phyloP scores from a whole-genome alignment of 2,329 filamentous ascomycete species.

The Tolypocladium nubicola region DNA sequence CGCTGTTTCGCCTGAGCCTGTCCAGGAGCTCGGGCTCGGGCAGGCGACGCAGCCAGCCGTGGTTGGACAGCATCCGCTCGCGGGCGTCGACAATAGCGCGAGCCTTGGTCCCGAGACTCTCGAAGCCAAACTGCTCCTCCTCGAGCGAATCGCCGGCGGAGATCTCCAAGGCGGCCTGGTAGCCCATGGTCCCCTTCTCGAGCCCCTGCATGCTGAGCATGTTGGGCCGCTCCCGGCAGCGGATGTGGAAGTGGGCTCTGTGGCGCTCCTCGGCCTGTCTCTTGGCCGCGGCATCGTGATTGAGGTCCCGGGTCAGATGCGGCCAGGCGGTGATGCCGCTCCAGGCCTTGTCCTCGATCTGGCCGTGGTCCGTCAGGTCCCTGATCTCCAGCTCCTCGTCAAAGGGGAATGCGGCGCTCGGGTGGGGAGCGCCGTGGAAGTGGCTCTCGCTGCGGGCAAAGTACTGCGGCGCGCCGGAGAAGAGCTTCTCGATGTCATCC shows the following conservation, averaged over 20 bases:
- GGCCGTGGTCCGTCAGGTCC: slow-evolving; percentile 54
- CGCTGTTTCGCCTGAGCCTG: slow-evolving; percentile 44
- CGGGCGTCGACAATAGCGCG: slow-evolving; percentile 46
- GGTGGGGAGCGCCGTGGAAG: slow-evolving; percentile 48
- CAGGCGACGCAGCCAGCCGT: slow-evolving; percentile 43
- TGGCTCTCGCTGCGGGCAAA: slow-evolving; percentile 50
- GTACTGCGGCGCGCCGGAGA: slow-evolving; percentile 67
- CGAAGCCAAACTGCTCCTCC: slow-evolving; percentile 51
- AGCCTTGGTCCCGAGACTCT: slow-evolving; percentile 43
- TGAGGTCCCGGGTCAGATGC: slow-evolving; percentile 43
- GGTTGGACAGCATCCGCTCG: slow-evolving; percentile 41
- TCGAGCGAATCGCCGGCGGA: slow-evolving; percentile 53
- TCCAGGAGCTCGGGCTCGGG: slow-evolving; percentile 49
- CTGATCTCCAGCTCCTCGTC: slow-evolving; percentile 50
- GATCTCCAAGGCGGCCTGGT: slow-evolving; percentile 56
- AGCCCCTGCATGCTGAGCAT: slow-evolving; percentile 65
- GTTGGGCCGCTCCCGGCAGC: slow-evolving; percentile 52
- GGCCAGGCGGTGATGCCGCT: slow-evolving; percentile 52
- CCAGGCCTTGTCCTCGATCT: slow-evolving; percentile 55
- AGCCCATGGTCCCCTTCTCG: slow-evolving; percentile 62
- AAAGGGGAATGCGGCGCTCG: slow-evolving; percentile 58
- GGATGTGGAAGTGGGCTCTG: slow-evolving; percentile 47
- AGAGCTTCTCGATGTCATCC: slow-evolving; percentile 56
- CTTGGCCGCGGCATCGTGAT: slow-evolving; percentile 32
- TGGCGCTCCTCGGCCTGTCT: slow-evolving; percentile 31